Percentiles rank a stretch among this genome's conserved stretches.
Conservation (phyloP, 2,329 filamentous ascomycete species). For the Talaromyces albobiverticillius region DNA sequence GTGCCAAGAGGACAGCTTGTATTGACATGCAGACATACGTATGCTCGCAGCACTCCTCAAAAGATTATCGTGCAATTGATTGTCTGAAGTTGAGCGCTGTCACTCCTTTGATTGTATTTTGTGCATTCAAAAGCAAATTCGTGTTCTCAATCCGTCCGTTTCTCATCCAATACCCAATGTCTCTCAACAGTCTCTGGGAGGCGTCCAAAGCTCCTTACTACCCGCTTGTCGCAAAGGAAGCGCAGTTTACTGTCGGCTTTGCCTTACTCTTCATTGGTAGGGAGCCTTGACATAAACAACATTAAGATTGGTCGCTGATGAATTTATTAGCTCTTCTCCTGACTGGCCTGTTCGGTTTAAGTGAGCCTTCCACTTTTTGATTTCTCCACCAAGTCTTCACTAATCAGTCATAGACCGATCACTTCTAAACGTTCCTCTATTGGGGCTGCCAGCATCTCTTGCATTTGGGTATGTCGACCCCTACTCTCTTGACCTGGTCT, state of each 20-base stretch:
- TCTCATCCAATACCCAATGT: slow-evolving; percentile 42
- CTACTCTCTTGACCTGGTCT: not conserved
- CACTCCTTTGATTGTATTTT: not conserved
- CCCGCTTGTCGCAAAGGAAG: slow-evolving; percentile 74
- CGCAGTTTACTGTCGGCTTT: slow-evolving; percentile 80
- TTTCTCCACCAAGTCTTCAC: not conserved
- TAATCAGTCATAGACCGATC: slow-evolving; percentile 66
- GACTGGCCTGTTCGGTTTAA: slow-evolving; percentile 78
- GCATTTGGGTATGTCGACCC: slow-evolving; percentile 72
- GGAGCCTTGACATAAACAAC: slow-evolving; percentile 14
- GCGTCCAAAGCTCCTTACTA: slow-evolving; percentile 83
- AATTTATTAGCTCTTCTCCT: slow-evolving; percentile 57
- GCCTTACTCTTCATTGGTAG: slow-evolving; percentile 66
- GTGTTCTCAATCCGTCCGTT: not conserved
- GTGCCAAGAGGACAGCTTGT: slow-evolving; percentile 17
- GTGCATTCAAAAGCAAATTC: not conserved
- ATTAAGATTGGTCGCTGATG: not conserved
- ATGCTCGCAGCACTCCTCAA: too few species aligned
- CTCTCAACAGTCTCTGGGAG: slow-evolving; percentile 88
- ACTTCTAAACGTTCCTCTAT: slow-evolving; percentile 68
- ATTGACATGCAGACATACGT: slow-evolving; percentile 2
- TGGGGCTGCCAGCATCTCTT: slow-evolving; percentile 83
- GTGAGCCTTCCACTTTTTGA: slow-evolving; percentile 52
- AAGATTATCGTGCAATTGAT: not conserved
- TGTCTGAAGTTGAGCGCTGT: not conserved